Base-by-base conservation (phyloP, 2,329 filamentous ascomycete species). In the Penicillium sp. region DNA sequence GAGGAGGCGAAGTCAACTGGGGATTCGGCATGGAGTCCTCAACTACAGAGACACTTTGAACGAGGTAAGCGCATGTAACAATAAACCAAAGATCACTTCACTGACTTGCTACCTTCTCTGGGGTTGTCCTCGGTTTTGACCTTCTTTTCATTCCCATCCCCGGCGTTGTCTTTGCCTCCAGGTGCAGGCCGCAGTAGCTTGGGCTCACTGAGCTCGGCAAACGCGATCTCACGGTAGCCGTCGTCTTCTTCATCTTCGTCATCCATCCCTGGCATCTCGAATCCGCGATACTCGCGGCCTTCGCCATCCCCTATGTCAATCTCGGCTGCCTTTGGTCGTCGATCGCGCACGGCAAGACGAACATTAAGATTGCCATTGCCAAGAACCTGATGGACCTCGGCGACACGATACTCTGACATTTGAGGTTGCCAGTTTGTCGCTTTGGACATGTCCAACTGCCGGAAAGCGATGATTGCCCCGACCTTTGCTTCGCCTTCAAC, bases 211-310 rank as follows among this genome's bases (percentile, higher is more conserved):
- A 95, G 81, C 24, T 91, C 88, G 2, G 74, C 73, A 76, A 90
- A 89, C 0, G 75, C 69, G 33, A 93, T 61, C 7, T 82, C 82
- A n/a, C 88, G 83, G 53, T 84, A 80, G 0, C 90, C 90, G 63
- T 89, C 83, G 59, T 89, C 85, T 55, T 81, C 79, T 2, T 76
- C 78, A 10, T 81, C 81, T 15, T 83, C 82, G 0, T 85, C 85
- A 13, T 86, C 87, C 12, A 87, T 86, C 7, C 88, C 84, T 0
- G 89, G 89, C 68, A 88, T 88, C 70, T 96, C 92, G 66, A 96
- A 95, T 61, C 88, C 91, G 64, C 85, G 88, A 69, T 94, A 96
- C 10, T 92, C 77, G 10, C 92, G 85, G 64, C 90, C 82, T 0
- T 92, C 92, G 0, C 90, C 89, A 42, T 84, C 78, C 12, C 87